phyloP scores from a whole-genome alignment of 768 basidiomycete species.

The Kwoniella heveanensis region DNA sequence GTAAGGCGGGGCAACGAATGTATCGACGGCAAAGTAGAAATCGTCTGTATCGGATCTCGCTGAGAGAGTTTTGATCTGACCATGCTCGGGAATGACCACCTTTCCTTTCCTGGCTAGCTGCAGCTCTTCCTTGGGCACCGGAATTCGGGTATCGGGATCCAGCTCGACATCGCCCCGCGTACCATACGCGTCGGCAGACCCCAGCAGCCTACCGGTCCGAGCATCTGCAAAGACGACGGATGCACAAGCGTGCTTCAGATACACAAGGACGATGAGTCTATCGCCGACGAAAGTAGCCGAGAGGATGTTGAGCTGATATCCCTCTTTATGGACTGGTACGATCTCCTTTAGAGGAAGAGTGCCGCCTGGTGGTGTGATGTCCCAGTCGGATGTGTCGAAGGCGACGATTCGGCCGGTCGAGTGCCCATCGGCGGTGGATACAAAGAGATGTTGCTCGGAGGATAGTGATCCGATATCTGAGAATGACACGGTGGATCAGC shows the following conservation, averaged over 20 bases:
- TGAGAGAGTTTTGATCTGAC: constrained; percentile 16
- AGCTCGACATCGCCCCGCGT: constrained; percentile 17
- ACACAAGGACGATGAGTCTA: constrained; percentile 17
- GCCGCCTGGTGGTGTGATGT: neutral
- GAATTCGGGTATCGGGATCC: constrained; percentile 6
- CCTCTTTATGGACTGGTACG: constrained; percentile 12
- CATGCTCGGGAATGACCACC: constrained; percentile 23
- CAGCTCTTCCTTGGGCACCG: constrained; percentile 20
- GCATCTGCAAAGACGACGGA: constrained; percentile 21
- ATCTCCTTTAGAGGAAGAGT: constrained; percentile 13
- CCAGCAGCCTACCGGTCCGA: constrained; percentile 12
- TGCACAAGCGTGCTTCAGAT: constrained; percentile 25
- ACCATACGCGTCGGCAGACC: constrained; percentile 9
- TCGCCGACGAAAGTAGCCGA: constrained; percentile 14
- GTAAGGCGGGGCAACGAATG: constrained; percentile 26
- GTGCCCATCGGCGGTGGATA: constrained; percentile 18
- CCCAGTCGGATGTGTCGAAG: constrained; percentile 8
- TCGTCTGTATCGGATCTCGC: constrained; percentile 11
- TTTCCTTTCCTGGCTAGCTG: neutral
- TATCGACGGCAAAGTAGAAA: constrained; percentile 23
- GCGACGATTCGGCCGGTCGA: constrained; percentile 18
- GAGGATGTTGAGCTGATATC: constrained; percentile 10
- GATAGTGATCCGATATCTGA: constrained; percentile 21
- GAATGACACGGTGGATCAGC: neutral
- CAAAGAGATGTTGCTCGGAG: constrained; percentile 19